Conservation (phyloP, 164 flowering plant species). For the Piper longum region DNA sequence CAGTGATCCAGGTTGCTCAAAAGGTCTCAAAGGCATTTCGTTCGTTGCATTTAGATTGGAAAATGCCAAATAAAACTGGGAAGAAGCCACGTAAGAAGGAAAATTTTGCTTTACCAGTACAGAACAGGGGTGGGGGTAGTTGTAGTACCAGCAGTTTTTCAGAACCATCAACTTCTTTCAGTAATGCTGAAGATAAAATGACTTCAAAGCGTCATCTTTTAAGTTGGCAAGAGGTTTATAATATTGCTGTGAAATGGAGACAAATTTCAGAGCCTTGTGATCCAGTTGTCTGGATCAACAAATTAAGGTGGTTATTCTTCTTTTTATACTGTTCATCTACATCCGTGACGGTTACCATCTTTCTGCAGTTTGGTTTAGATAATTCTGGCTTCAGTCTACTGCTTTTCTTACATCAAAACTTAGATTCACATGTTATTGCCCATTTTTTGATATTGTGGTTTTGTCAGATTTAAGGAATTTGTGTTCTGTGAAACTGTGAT, state of each 20-base stretch:
- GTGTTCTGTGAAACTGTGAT: neutral
- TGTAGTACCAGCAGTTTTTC: constrained; percentile 71
- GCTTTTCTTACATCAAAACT: neutral
- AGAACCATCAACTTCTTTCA: constrained; percentile 51
- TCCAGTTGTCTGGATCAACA: constrained; percentile 92
- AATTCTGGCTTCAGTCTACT: neutral
- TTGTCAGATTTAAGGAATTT: neutral
- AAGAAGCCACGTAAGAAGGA: constrained; percentile 61
- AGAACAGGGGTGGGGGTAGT: constrained; percentile 86
- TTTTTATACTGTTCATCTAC: neutral
- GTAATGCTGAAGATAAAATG: constrained; percentile 42
- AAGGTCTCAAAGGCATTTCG: constrained; percentile 93
- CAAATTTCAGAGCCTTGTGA: constrained; percentile 99
- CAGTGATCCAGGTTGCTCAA: constrained; percentile 97
- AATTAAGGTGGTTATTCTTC: constrained; percentile 43
- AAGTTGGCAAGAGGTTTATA: constrained; percentile 80
- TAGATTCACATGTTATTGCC: neutral
- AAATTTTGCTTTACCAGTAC: constrained; percentile 36
- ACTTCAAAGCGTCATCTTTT: constrained; percentile 28
- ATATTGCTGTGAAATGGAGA: constrained; percentile 90
- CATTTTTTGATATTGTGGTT: neutral
- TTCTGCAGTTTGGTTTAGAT: neutral
- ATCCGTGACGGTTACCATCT: neutral
- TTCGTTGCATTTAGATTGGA: constrained; percentile 65
- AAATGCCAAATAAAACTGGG: constrained; percentile 37